Conservation (phyloP, 352 stramenopile species). For the Hyaloperonospora arabidopsidis region DNA sequence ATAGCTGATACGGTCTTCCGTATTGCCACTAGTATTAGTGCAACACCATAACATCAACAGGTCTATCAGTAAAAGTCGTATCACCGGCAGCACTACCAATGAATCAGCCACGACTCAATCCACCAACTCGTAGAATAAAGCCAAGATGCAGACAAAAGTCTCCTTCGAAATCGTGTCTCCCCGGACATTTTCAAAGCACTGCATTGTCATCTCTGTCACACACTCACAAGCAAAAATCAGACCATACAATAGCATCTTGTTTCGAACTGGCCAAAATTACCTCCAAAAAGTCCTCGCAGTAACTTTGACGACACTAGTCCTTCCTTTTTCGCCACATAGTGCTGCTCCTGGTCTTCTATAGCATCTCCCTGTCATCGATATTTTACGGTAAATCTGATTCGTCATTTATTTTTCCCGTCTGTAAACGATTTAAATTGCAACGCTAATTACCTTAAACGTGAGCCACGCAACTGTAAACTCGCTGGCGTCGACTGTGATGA, state of each 20-base stretch:
- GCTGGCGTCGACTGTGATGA: constrained; percentile 45
- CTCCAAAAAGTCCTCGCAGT: constrained; percentile 63
- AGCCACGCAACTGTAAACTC: constrained; percentile 84
- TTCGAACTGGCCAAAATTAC: constrained; percentile 25
- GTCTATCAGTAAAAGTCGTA: constrained; percentile 7
- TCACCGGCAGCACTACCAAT: neutral
- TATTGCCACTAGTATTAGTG: constrained; percentile 54
- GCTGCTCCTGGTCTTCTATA: constrained; percentile 55
- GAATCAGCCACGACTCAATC: neutral
- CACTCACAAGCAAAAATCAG: constrained; percentile 5
- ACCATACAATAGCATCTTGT: neutral
- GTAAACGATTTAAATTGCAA: neutral
- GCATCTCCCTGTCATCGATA: constrained; percentile 48
- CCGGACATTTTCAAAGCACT: constrained; percentile 46
- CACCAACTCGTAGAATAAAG: constrained; percentile 67
- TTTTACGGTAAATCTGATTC: neutral
- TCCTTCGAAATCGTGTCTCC: constrained; percentile 62
- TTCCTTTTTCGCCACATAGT: constrained; percentile 57
- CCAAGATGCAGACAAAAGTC: constrained; percentile 63
- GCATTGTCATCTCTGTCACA: constrained; percentile 46
- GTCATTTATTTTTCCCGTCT: neutral
- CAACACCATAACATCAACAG: constrained; percentile 8
- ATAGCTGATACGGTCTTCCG: constrained; percentile 82
- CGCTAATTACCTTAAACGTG: constrained; percentile 82
- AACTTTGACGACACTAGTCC: constrained; percentile 71